phyloP scores from a whole-genome alignment of 225 moss, liverwort and hornwort genomes.

The Pseudoscleropodium purum region DNA sequence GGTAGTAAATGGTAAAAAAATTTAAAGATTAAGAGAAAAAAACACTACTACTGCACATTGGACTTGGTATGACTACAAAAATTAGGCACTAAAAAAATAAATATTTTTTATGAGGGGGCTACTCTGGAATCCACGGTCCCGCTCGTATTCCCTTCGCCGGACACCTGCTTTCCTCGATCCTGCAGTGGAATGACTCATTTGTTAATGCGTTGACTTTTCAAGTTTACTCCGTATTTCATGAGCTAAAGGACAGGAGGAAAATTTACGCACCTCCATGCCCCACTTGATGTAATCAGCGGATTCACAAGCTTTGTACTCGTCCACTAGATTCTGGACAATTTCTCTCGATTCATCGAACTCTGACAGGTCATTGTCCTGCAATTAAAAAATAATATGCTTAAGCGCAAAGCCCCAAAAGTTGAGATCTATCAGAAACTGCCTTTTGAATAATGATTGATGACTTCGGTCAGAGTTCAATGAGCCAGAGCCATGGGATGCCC shows the following conservation, averaged over 20 bases:
- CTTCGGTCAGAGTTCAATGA: neutral
- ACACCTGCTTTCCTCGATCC: constrained; percentile 91
- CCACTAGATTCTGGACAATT: constrained; percentile 95
- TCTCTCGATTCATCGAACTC: constrained; percentile 99
- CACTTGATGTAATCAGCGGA: constrained; percentile 99
- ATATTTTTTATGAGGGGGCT: constrained; percentile 28
- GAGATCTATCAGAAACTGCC: neutral
- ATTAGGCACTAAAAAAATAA: neutral
- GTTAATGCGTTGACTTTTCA: neutral
- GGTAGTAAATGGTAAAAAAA: neutral
- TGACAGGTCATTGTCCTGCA: constrained; percentile 96
- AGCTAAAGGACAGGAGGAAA: neutral
- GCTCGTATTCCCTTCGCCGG: constrained; percentile 73
- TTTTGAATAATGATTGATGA: neutral
- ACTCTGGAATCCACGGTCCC: constrained; percentile 80
- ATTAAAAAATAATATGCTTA: neutral
- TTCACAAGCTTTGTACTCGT: constrained; percentile 99
- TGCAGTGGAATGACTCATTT: constrained; percentile 10
- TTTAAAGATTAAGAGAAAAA: neutral
- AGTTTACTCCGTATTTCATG: neutral
- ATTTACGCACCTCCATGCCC: constrained; percentile 88
- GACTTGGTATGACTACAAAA: constrained; percentile 25
- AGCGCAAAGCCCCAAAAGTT: neutral
- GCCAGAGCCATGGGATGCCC: neutral
- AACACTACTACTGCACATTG: constrained; percentile 9